Percentiles rank a stretch among this genome's conserved stretches.
Conservation (phyloP, 768 basidiomycete species). For the Boletus pseudopeckii region DNA sequence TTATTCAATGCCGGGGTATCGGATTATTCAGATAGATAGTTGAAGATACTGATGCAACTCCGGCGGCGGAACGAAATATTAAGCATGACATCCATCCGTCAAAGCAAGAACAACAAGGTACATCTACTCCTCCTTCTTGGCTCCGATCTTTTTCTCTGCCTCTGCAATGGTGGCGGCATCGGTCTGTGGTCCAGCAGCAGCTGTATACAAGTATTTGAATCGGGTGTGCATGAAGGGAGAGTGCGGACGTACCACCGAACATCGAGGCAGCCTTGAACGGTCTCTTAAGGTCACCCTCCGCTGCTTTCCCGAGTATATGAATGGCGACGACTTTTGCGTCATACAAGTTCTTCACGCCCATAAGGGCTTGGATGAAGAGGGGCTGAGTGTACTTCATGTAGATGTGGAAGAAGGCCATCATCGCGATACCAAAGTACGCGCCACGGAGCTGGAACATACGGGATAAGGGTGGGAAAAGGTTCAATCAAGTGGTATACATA, state of each 20-base stretch:
- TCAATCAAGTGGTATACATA: slow-evolving; percentile 38
- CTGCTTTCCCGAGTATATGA: slow-evolving; percentile 72
- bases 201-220: slow-evolving; percentile 23
- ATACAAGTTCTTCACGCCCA: slow-evolving; percentile 89
- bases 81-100: slow-evolving; percentile 18
- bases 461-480: neutral
- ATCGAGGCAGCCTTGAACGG: slow-evolving; percentile 81
- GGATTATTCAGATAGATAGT: slow-evolving; percentile 10
- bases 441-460: slow-evolving; percentile 47
- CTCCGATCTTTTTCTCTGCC: slow-evolving; percentile 79
- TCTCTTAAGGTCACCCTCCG: slow-evolving; percentile 84
- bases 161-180: slow-evolving; percentile 84
- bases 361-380: slow-evolving; percentile 90
- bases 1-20: neutral
- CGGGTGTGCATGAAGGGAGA: neutral
- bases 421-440: slow-evolving; percentile 72
- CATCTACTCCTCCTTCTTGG: slow-evolving; percentile 74
- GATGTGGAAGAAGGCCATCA: slow-evolving; percentile 90
- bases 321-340: slow-evolving; percentile 84
- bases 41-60: slow-evolving; percentile 7
- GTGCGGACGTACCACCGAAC: slow-evolving; percentile 56
- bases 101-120: slow-evolving; percentile 15
- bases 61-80: neutral
- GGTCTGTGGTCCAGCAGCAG: slow-evolving; percentile 69
- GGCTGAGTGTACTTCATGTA: slow-evolving; percentile 97